A percentile compares a stretch with the other conserved stretches of the same genome.
These are phyloP conservation scores for Microbotryum saponariae DNA, from an alignment of 1,284 basidiomycete species.

Conservation along the genomic window DNA sequence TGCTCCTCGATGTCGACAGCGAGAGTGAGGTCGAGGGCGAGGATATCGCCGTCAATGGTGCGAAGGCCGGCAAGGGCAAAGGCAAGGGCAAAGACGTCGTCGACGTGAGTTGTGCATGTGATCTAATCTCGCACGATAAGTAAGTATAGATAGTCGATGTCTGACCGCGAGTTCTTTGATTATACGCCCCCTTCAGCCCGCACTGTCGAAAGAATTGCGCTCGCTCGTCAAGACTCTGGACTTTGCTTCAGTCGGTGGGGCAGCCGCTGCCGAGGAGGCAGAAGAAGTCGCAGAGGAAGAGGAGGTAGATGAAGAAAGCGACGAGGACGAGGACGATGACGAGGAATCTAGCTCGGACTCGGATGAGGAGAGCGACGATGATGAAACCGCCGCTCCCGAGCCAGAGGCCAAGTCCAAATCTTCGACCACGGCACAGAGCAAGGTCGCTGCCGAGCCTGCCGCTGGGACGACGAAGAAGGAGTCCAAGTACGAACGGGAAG, in stretches of 20 bases:
- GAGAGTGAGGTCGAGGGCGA: slow-evolving; percentile 42
- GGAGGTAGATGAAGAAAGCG: slow-evolving; percentile 24
- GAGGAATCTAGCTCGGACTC: background rate
- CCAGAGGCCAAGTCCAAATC: slow-evolving; percentile 31
- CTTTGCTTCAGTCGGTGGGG: slow-evolving; percentile 38
- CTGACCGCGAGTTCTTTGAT: background rate
- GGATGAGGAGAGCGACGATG: slow-evolving; percentile 6
- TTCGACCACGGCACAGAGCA: background rate
- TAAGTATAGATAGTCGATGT: background rate
- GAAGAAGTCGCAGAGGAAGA: slow-evolving; percentile 14
- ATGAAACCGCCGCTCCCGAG: slow-evolving; percentile 18
- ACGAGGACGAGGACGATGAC: background rate
- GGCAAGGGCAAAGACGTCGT: slow-evolving; percentile 24
- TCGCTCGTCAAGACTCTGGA: slow-evolving; percentile 54
- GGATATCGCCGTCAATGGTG: slow-evolving; percentile 22
- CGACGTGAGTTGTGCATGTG: background rate
- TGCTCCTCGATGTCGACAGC: slow-evolving; percentile 45
- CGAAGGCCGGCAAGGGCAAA: slow-evolving; percentile 27
- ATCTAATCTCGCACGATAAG: slow-evolving; percentile 10
- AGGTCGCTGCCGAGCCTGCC: background rate
- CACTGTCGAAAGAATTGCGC: slow-evolving; percentile 45
- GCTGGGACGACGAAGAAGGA: slow-evolving; percentile 18
- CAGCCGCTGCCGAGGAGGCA: slow-evolving; percentile 13
- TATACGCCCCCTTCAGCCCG: slow-evolving; percentile 1
- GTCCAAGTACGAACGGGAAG: slow-evolving; percentile 26